These are phyloP conservation scores for Drosera capensis DNA, from an alignment of 148 eudicot genomes.

Conservation along the genomic window DNA sequence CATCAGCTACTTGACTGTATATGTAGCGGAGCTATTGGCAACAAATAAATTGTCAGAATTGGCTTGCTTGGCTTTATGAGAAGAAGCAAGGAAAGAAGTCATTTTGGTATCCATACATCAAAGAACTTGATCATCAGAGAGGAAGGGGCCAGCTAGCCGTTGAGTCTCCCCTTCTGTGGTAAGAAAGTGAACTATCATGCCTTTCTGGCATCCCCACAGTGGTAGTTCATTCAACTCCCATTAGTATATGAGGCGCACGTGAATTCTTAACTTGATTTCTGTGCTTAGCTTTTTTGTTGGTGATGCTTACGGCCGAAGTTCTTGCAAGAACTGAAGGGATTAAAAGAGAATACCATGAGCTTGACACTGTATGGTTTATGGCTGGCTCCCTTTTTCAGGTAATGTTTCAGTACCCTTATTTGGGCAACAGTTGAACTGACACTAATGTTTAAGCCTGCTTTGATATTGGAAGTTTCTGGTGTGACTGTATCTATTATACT, in stretches of 20 bases:
- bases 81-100: slow-evolving; percentile 94
- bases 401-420: slow-evolving; percentile 2
- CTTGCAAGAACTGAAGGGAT: slow-evolving; percentile 76
- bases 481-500: slow-evolving; percentile 6
- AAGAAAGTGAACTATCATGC: slow-evolving; percentile 60
- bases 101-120: slow-evolving; percentile 91
- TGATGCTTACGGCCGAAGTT: slow-evolving; percentile 53
- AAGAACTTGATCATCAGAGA: slow-evolving; percentile 98
- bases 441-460: too few relatives aligned
- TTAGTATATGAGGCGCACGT: too few relatives aligned
- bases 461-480: too few relatives aligned
- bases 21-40: slow-evolving; percentile 89
- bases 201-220: slow-evolving; percentile 80
- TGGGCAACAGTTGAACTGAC: too few relatives aligned
- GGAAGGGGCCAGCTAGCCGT: slow-evolving; percentile 97
- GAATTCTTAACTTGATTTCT: too few relatives aligned
- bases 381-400: slow-evolving; percentile 99
- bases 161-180: slow-evolving; percentile 93
- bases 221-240: too few relatives aligned
- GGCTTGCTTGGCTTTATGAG: slow-evolving; percentile 98
- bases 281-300: too few relatives aligned
- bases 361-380: slow-evolving; percentile 99
- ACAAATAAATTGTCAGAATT: slow-evolving; percentile 92
- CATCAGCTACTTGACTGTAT: slow-evolving; percentile 14
- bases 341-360: slow-evolving; percentile 86